Conservation (phyloP, 2,329 filamentous ascomycete species). For the Byssochlamys sp. region DNA sequence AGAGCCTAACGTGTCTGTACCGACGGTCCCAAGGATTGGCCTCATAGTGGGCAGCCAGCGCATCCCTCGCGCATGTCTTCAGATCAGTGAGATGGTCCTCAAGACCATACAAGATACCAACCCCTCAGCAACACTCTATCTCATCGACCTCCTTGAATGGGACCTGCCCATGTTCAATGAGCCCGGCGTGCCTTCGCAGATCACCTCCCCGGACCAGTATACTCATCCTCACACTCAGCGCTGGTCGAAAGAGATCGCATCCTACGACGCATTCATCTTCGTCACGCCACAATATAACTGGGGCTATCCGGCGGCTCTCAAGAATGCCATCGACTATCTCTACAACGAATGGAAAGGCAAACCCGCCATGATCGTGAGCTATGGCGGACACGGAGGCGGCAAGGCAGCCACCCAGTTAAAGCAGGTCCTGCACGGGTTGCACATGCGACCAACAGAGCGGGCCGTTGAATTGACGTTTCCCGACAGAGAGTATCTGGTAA, state of each 20-base stretch:
- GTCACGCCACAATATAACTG: conserved; percentile 46
- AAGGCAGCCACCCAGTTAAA: conserved; percentile 29
- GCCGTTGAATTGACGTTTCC: neutral
- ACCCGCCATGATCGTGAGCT: conserved; percentile 45
- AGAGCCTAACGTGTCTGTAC: neutral
- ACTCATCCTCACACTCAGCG: conserved; percentile 24
- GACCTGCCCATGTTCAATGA: conserved; percentile 32
- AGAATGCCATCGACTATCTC: conserved; percentile 56
- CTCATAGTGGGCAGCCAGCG: conserved; percentile 26
- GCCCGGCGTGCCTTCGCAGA: conserved; percentile 26
- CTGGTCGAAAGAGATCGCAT: conserved; percentile 29
- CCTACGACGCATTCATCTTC: conserved; percentile 33
- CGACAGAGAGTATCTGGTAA: neutral
- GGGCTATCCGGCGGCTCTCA: conserved; percentile 44
- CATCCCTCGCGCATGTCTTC: conserved; percentile 20
- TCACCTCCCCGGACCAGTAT: conserved; percentile 24
- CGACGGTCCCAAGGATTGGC: neutral
- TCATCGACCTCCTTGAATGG: conserved; percentile 22
- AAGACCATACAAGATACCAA: conserved; percentile 7
- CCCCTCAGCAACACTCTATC: neutral
- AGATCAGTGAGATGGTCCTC: conserved; percentile 19
- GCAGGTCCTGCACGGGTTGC: conserved; percentile 24
- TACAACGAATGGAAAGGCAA: conserved; percentile 51
- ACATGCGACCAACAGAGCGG: conserved; percentile 21
- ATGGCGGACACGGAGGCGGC: conserved; percentile 39